Evolutionary conservation across 2,329 filamentous ascomycete genomes (phyloP).

Genomic region (Fusarium abutilonis): DNA sequence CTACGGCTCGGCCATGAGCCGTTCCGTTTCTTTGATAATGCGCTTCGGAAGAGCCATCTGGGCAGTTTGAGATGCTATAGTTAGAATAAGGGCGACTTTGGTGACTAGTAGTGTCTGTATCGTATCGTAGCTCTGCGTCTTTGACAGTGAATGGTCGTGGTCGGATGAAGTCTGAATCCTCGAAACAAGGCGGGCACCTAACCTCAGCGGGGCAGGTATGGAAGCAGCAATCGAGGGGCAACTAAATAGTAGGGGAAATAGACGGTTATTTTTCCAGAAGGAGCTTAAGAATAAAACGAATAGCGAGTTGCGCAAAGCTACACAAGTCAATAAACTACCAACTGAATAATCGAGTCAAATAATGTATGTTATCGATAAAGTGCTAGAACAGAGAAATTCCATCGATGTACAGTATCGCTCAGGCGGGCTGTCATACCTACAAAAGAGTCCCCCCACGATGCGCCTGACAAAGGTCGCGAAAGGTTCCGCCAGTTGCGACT

Average conservation of each 20-base stretch:
- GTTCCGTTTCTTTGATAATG: constrained; percentile 98
- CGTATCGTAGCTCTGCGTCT: constrained; percentile 4
- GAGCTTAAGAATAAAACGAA: neutral
- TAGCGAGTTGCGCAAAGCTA: neutral
- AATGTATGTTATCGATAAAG: constrained; percentile 10
- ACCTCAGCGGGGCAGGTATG: constrained; percentile 27
- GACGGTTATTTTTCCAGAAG: neutral
- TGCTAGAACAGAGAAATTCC: constrained; percentile 2
- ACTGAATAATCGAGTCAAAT: constrained; percentile 3
- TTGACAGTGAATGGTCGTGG: constrained; percentile 21
- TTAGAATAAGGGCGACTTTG: constrained; percentile 1
- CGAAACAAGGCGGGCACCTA: constrained; percentile 32
- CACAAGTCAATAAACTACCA: neutral
- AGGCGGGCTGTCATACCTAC: constrained; percentile 9
- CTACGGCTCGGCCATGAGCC: constrained; percentile 95
- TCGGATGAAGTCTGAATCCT: constrained; percentile 24
- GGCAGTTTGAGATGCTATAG: neutral
- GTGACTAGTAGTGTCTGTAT: neutral
- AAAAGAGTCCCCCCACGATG: constrained; percentile 17
- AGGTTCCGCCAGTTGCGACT: constrained; percentile 26
- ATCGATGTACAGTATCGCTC: constrained; percentile 6
- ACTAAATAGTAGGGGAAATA: neutral
- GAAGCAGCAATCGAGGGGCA: constrained; percentile 4
- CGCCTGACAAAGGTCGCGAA: constrained; percentile 38
- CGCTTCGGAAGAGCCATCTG: constrained; percentile 87